These are phyloP conservation scores for Breviolum minutum DNA, from an alignment of 73 alveolate species.

Conservation along the genomic window DNA sequence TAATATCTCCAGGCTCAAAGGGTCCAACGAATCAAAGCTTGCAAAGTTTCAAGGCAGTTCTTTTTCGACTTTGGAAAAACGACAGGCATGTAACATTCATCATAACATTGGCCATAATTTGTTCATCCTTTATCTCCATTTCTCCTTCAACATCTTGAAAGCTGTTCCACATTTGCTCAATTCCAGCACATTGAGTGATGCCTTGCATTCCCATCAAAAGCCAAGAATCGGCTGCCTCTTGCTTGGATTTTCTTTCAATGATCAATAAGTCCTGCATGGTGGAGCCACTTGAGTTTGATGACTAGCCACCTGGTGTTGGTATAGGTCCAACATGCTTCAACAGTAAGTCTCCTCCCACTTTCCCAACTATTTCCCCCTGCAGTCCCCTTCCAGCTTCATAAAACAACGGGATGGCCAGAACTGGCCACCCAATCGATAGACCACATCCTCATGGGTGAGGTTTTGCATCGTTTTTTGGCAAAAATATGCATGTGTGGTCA, in stretches of 20 bases:
- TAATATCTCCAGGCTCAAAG: too few species aligned
- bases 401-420: constrained; percentile 49
- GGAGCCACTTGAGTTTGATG: neutral
- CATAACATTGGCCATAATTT: too few species aligned
- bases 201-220: neutral
- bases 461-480: neutral
- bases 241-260: neutral
- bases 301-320: neutral
- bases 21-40: too few species aligned
- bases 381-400: constrained; percentile 32
- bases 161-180: neutral
- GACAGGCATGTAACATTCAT: too few species aligned
- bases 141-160: too few species aligned
- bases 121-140: too few species aligned
- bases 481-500: too few species aligned
- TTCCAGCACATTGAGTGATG: too few species aligned
- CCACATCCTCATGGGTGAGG: neutral
- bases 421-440: constrained; percentile 27
- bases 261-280: neutral
- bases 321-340: neutral
- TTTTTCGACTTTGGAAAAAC: too few species aligned
- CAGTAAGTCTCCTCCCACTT: neutral
- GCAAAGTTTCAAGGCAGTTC: too few species aligned
- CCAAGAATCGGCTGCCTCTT: neutral
- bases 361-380: neutral